A percentile compares a stretch with the other conserved stretches of the same genome.
Evolutionary conservation across 805 yeast genomes (phyloP).

Genomic region (Candida cerambycidarum): DNA sequence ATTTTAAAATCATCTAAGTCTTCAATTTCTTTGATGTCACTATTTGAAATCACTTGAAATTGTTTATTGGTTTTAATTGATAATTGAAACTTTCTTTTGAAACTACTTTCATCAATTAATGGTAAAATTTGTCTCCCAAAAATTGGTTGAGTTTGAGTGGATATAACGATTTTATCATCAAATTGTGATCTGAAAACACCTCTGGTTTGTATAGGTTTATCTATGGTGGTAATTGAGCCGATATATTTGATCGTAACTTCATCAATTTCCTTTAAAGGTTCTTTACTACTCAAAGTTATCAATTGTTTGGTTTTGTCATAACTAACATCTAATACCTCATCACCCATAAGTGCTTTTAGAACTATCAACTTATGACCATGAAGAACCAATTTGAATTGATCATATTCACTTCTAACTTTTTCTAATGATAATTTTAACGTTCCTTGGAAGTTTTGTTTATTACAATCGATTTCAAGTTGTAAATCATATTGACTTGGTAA

Average conservation of each 20-base stretch:
- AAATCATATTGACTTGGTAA: conserved; percentile 11
- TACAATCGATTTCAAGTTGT: conserved; percentile 6
- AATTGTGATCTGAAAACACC: conserved; percentile 12
- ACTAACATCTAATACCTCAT: conserved; percentile 4
- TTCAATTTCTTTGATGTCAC: conserved; percentile 18
- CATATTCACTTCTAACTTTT: background rate
- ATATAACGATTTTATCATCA: conserved; percentile 27
- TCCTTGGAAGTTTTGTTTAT: conserved; percentile 15
- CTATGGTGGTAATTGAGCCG: conserved; percentile 8
- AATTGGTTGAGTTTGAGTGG: conserved; percentile 74
- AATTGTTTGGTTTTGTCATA: conserved; percentile 3
- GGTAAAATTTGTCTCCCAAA: conserved; percentile 67
- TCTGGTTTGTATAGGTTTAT: conserved; percentile 14
- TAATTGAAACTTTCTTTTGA: conserved; percentile 52
- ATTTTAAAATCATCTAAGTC: conserved; percentile 15
- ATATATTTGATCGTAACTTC: conserved; percentile 11
- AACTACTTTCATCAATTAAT: conserved; percentile 62
- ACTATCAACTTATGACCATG: conserved; percentile 12
- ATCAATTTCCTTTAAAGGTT: conserved; percentile 33
- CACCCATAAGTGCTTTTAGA: conserved; percentile 12
- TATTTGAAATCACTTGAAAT: conserved; percentile 54
- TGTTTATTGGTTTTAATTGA: conserved; percentile 43
- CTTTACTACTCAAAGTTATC: conserved; percentile 14
- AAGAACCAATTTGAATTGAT: conserved; percentile 8
- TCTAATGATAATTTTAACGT: conserved; percentile 4